These are phyloP conservation scores for Pelargonium citronellum DNA, from an alignment of 441 rosid genomes.

Conservation along the genomic window DNA sequence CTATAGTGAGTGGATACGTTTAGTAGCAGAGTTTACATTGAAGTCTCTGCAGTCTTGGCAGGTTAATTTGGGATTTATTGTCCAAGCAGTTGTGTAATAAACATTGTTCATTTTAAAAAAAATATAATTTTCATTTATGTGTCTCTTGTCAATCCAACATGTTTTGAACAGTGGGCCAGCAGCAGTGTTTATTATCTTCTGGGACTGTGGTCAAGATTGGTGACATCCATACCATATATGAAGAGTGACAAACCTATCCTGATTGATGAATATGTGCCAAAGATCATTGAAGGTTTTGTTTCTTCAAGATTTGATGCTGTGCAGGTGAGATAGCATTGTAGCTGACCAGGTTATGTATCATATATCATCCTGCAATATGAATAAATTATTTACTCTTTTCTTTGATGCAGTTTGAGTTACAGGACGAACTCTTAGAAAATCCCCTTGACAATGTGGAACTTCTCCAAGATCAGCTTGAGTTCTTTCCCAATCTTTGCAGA, in stretches of 20 bases:
- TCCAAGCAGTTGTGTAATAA: not conserved
- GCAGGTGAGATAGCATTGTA: conserved; percentile 46
- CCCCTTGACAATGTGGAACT: conserved; percentile 96
- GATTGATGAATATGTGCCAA: conserved; percentile 94
- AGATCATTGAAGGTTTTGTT: conserved; percentile 92
- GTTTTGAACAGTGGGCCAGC: conserved; percentile 83
- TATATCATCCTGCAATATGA: not conserved
- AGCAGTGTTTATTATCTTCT: conserved; percentile 94
- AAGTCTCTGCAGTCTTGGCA: conserved; percentile 98
- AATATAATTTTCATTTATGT: too few relatives aligned
- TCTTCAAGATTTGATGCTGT: conserved; percentile 86
- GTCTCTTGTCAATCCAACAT: conserved; percentile 8
- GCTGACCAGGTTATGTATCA: not conserved
- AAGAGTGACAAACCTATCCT: conserved; percentile 96
- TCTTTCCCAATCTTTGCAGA: conserved; percentile 95
- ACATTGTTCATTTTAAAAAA: not conserved
- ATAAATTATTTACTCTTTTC: conserved; percentile 12
- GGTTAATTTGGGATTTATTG: conserved; percentile 40
- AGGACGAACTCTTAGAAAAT: conserved; percentile 80
- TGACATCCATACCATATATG: conserved; percentile 82
- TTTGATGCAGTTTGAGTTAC: conserved; percentile 55
- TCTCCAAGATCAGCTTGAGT: conserved; percentile 97
- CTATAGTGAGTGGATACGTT: conserved; percentile 93
- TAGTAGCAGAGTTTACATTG: conserved; percentile 93
- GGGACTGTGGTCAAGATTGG: conserved; percentile 97